Evolutionary conservation across 345 rosid genomes (phyloP).

Genomic region (Hirschfeldia incana): DNA sequence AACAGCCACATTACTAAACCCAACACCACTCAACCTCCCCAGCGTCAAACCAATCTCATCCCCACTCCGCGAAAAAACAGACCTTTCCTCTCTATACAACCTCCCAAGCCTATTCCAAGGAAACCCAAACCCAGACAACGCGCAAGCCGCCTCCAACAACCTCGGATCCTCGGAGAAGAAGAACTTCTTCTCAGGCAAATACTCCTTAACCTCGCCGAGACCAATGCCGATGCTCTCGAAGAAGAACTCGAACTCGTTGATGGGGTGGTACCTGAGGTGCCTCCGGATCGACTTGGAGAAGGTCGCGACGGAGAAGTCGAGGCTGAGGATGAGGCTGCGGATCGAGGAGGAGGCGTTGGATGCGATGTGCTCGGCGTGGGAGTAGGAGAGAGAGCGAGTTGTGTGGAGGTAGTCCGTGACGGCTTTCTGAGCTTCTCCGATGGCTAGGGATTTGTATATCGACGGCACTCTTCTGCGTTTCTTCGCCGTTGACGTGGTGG

Average conservation of each 20-base stretch:
- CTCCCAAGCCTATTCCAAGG: slow-evolving; percentile 68
- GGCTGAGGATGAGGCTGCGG: slow-evolving; percentile 45
- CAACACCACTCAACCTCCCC: slow-evolving; percentile 40
- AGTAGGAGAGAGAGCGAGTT: slow-evolving; percentile 55
- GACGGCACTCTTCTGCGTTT: slow-evolving; percentile 38
- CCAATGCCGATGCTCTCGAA: slow-evolving; percentile 74
- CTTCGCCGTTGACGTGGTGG: background rate
- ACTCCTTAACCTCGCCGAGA: slow-evolving; percentile 41
- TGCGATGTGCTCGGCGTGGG: slow-evolving; percentile 61
- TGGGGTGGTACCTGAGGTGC: slow-evolving; percentile 62
- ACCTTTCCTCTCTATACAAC: slow-evolving; percentile 55
- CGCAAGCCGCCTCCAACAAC: slow-evolving; percentile 48
- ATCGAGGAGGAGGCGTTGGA: slow-evolving; percentile 51
- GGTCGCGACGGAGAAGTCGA: slow-evolving; percentile 40
- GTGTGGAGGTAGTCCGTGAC: slow-evolving; percentile 59
- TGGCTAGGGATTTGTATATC: slow-evolving; percentile 49
- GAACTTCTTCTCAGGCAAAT: slow-evolving; percentile 57
- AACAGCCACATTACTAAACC: slow-evolving; percentile 46
- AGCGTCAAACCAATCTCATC: slow-evolving; percentile 46
- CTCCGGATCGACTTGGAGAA: slow-evolving; percentile 47
- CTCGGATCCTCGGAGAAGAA: slow-evolving; percentile 58
- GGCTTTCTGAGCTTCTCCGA: slow-evolving; percentile 53
- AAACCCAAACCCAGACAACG: slow-evolving; percentile 61
- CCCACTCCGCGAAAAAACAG: slow-evolving; percentile 45
- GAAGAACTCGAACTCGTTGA: slow-evolving; percentile 79